Conservation (phyloP, 2,329 filamentous ascomycete genomes). For the Verticillium nonalfalfae region DNA sequence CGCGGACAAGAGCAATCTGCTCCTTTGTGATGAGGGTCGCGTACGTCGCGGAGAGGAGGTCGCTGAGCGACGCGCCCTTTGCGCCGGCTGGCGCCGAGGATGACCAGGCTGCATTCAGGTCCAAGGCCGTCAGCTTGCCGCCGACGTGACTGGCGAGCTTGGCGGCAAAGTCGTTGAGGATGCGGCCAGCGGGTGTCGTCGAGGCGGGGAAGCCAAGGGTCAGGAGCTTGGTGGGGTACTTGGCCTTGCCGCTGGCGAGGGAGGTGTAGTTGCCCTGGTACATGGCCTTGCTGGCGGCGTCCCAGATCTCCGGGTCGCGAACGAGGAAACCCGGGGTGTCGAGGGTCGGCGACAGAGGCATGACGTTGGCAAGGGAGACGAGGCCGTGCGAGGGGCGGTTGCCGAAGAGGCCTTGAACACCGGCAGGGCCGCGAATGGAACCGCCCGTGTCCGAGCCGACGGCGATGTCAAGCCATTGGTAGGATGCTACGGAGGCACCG, state of each 20-base stretch:
- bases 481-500: constrained; percentile 27
- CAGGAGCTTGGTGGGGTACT: constrained; percentile 18
- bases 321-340: constrained; percentile 38
- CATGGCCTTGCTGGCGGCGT: constrained; percentile 21
- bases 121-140: constrained; percentile 11
- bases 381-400: constrained; percentile 35
- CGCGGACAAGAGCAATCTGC: constrained; percentile 26
- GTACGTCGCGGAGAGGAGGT: constrained; percentile 25
- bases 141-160: constrained; percentile 19
- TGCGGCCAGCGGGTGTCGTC: constrained; percentile 8
- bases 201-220: constrained; percentile 19
- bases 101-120: constrained; percentile 18
- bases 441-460: constrained; percentile 38
- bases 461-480: constrained; percentile 37
- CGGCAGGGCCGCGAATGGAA: constrained; percentile 38
- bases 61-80: constrained; percentile 9
- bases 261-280: constrained; percentile 26
- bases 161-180: constrained; percentile 20
- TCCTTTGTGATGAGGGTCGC: constrained; percentile 28
- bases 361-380: constrained; percentile 30
- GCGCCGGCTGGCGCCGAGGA: constrained; percentile 14
- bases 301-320: constrained; percentile 27
- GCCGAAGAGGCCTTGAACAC: constrained; percentile 34
- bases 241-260: constrained; percentile 1
- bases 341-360: constrained; percentile 31